A percentile compares a stretch with the other conserved stretches of the same genome.
phyloP scores from a whole-genome alignment of 129 eudicot genomes.

The Smallanthus sonchifolius region DNA sequence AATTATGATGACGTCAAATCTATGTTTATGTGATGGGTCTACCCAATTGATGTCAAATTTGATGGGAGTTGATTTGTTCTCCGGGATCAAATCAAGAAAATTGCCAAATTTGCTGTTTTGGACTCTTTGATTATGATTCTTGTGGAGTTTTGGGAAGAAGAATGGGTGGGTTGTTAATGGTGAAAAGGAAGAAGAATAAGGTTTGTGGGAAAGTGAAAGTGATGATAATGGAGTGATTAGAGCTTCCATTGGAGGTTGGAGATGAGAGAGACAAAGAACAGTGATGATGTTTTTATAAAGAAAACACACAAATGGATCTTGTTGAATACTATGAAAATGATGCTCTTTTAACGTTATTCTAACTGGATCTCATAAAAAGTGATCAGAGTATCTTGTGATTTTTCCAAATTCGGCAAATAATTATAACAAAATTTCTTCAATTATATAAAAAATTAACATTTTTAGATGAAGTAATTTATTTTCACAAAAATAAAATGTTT shows the following conservation, averaged over 20 bases:
- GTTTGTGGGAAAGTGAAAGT: constrained; percentile 9
- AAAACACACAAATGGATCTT: constrained; percentile 12
- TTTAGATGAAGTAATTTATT: background rate
- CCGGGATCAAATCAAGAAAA: constrained; percentile 68
- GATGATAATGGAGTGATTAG: constrained; percentile 37
- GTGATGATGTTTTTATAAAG: constrained; percentile 17
- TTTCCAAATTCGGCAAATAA: background rate
- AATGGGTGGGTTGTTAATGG: constrained; percentile 29
- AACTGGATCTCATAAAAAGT: background rate
- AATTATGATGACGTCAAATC: constrained; percentile 52
- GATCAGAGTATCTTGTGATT: background rate
- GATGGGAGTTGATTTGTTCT: constrained; percentile 39
- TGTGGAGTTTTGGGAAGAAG: constrained; percentile 16
- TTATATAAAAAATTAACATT: background rate
- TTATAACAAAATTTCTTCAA: background rate
- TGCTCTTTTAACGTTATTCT: constrained; percentile 22
- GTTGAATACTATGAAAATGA: constrained; percentile 12
- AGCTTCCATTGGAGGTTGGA: constrained; percentile 43
- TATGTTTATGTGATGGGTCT: constrained; percentile 35
- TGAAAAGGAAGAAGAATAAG: constrained; percentile 3
- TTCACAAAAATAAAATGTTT: background rate
- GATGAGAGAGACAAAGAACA: constrained; percentile 21
- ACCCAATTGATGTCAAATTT: constrained; percentile 46
- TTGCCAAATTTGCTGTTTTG: constrained; percentile 42
- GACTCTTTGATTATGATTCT: constrained; percentile 14